Evolutionary conservation across 1,139 yeast genomes (phyloP), one percentile per base, ranked within the genome.

Genomic region (Pichia sp.): DNA sequence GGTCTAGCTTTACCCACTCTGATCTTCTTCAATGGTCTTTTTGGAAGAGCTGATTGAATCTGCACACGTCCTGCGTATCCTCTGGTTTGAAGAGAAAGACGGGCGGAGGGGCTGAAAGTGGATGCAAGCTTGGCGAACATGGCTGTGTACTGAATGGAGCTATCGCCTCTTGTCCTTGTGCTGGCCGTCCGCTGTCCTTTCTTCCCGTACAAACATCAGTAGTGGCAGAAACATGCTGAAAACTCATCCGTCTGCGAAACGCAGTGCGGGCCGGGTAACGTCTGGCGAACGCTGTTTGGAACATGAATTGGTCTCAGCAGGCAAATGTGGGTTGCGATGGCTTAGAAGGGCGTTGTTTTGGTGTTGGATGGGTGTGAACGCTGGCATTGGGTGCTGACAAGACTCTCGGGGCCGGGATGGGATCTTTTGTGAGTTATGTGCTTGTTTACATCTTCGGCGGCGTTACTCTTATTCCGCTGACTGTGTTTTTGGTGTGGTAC

Each of bases 1-100:
- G 97, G 96, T 64, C 96, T 76, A 15, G 95, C 88, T 59, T 80
- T 81, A 38, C 96, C 96, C 47, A 76, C 66, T 50, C 66, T 61
- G 52, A 76, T 75, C 52, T 72, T 74, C 52, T 72, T 72, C 68
- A 72, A 64, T 30, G 76, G 78, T 62, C 81, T 69, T 54, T 71
- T 63, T 46, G 68, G 69, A 33, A 61, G 74, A 61, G 57, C 74
- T 57, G 56, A 66, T 64, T 39, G 71, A 66, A 52, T 67, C 69
- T 43, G 64, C 57, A 55, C 54, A 37, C 60, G 57, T 6, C 62
- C 61, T 2, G 57, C 47, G 15, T 49, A 49, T 10, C 37, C 33
- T 38, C 51, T 44, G 9, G 33, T 33, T 26, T 47, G 50, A 10
- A 28, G 9, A n/a, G 31, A 3, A 5, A 16, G 18, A 4, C 34